Evolutionary conservation across 2,329 filamentous ascomycete genomes (phyloP), one percentile per base, ranked within the genome.

Genomic region (Chalara sp.): DNA sequence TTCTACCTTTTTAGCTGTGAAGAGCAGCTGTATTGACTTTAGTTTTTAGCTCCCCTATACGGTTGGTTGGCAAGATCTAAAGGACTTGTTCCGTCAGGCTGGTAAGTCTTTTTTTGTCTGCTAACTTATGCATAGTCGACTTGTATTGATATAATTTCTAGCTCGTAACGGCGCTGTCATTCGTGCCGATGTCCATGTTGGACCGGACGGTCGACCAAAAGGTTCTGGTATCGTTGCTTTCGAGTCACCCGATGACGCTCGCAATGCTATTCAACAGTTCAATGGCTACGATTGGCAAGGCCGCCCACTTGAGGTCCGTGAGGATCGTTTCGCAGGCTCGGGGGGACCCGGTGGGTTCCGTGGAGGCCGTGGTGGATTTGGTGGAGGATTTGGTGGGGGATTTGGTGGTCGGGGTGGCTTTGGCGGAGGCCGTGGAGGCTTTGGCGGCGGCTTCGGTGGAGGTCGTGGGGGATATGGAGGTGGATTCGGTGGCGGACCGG

Each of bases 221-320:
- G 93, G 93, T 49, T 96, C 93, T 47, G 93, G 93, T 59, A 95
- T 97, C 52, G 93, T 99, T 55, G 90, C 93, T 41, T 99, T 96
- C 67, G 93, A 99, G 68, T 92, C 84, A 52, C 83, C 90, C 1
- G 91, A 97, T 53, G 93, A 99, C 70, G 92, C 93, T 41, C 89
- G 90, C 59, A 96, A 90, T 65, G 93, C 93, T 28, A 99, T 99
- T 58, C 84, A 90, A 65, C 91, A 96, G 61, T 99, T 97, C 77
- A 96, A 97, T 67, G 93, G 93, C 53, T 97, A 96, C 67, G 93
- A 99, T 58, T 99, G 93, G 93, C 92, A 97, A 69, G 93, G 93
- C 8, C 87, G 93, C 52, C 75, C 84, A 48, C 81, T 99, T 47
- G 93, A 99, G 69, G 93, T 99, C 56, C 90, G 93, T 56, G 92